phyloP scores from a whole-genome alignment of 805 yeast species.

The Nakazawaea laoshanensis region DNA sequence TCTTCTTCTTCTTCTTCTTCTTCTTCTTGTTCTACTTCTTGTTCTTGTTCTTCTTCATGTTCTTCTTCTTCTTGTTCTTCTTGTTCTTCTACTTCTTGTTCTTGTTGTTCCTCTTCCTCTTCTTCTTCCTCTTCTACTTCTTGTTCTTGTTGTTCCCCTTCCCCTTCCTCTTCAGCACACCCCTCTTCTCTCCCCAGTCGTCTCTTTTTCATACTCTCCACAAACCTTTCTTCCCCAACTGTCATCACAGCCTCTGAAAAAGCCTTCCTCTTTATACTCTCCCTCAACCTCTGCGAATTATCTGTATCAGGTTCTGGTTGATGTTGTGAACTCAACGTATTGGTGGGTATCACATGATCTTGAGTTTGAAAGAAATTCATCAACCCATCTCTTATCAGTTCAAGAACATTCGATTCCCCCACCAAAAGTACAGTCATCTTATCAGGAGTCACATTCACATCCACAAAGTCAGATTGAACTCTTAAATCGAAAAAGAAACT shows the following conservation, averaged over 20 bases:
- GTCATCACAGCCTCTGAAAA: too few species aligned
- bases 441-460: constrained; percentile 89
- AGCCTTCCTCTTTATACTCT: too few species aligned
- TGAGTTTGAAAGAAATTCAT: constrained; percentile 32
- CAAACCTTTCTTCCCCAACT: constrained; percentile 6
- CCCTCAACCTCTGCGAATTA: too few species aligned
- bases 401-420: constrained; percentile 53
- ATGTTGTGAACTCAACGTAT: too few species aligned
- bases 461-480: constrained; percentile 46
- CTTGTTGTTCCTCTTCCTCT: too few species aligned
- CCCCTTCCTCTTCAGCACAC: too few species aligned
- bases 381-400: constrained; percentile 44
- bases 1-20: constrained; percentile 2
- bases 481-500: constrained; percentile 53
- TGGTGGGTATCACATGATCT: constrained; percentile 18
- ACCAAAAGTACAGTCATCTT: constrained; percentile 67
- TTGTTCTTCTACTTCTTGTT: too few species aligned
- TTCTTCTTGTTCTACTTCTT: constrained; percentile 1
- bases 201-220: too few species aligned
- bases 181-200: too few species aligned
- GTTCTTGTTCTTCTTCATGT: neutral
- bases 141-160: too few species aligned
- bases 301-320: too few species aligned
- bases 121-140: constrained; percentile 9
- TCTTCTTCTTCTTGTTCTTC: neutral